phyloP scores from a whole-genome alignment of 306 rosid genomes.

The Pachyrhizus erosus region DNA sequence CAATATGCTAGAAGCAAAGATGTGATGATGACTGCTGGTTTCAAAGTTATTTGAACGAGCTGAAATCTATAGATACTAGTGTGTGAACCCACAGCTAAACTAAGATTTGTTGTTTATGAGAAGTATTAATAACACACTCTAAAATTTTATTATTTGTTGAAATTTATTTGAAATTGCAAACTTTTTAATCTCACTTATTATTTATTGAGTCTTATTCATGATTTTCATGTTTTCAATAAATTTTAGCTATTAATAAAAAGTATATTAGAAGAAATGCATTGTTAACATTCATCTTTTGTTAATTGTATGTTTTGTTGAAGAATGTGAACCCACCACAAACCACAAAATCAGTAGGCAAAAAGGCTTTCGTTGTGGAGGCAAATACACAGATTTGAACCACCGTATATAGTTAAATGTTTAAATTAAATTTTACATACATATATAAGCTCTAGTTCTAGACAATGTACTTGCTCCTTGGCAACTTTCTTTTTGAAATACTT shows the following conservation, averaged over 20 bases:
- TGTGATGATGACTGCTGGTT: slow-evolving; percentile 7
- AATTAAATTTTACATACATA: too few species aligned
- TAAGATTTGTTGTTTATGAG: neutral
- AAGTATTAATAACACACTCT: neutral
- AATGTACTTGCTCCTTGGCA: neutral
- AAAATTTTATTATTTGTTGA: neutral
- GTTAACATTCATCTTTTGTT: too few species aligned
- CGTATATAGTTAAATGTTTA: too few species aligned
- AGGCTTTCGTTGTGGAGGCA: neutral
- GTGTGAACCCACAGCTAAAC: neutral
- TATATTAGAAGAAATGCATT: too few species aligned
- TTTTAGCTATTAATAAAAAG: too few species aligned
- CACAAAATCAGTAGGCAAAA: neutral
- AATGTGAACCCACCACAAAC: neutral
- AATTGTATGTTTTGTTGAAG: neutral
- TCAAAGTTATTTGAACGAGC: slow-evolving; percentile 23
- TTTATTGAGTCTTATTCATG: too few species aligned
- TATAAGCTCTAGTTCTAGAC: neutral
- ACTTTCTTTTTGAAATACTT: neutral
- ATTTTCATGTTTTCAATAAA: too few species aligned
- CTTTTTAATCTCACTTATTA: too few species aligned
- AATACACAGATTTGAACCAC: too few species aligned
- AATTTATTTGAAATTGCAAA: too few species aligned
- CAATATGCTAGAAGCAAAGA: slow-evolving; percentile 22
- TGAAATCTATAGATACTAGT: neutral